Evolutionary conservation across 1,284 basidiomycete species (phyloP).

Genomic region (Hypsizygus ulmarius): DNA sequence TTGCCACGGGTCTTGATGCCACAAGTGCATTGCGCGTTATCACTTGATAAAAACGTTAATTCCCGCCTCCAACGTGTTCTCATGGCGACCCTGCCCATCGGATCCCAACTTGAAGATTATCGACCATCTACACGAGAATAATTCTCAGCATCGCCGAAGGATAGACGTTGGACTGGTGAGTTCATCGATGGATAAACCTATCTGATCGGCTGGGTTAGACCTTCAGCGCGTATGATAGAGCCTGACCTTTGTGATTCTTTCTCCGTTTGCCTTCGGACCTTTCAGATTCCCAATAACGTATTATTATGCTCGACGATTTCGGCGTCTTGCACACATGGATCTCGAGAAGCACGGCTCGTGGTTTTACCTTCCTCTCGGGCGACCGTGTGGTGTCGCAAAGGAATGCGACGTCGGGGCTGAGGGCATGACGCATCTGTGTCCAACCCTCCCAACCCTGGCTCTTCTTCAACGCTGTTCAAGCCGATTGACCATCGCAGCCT

Average conservation of each 20-base stretch:
- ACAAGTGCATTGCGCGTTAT: no score
- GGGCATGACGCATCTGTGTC: conserved; percentile 13
- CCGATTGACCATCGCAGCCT: background rate
- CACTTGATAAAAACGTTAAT: no score
- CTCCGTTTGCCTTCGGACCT: background rate
- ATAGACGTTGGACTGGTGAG: background rate
- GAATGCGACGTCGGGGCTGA: conserved; percentile 5
- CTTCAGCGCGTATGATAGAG: background rate
- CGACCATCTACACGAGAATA: background rate
- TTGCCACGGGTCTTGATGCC: no score
- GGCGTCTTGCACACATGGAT: background rate
- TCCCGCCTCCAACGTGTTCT: conserved; percentile 1
- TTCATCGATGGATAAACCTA: background rate
- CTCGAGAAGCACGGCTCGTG: background rate
- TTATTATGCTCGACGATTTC: background rate
- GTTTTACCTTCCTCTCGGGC: background rate
- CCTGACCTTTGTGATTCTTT: no score
- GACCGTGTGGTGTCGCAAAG: background rate
- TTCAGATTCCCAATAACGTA: background rate
- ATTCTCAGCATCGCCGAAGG: conserved; percentile 4
- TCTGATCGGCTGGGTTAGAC: conserved; percentile 1
- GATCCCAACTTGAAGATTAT: background rate
- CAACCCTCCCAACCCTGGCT: background rate
- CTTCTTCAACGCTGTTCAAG: background rate
- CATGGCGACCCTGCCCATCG: conserved; percentile 4